phyloP scores from a whole-genome alignment of 192 early-diverging fungal genomes.

The Diversispora epigaea region DNA sequence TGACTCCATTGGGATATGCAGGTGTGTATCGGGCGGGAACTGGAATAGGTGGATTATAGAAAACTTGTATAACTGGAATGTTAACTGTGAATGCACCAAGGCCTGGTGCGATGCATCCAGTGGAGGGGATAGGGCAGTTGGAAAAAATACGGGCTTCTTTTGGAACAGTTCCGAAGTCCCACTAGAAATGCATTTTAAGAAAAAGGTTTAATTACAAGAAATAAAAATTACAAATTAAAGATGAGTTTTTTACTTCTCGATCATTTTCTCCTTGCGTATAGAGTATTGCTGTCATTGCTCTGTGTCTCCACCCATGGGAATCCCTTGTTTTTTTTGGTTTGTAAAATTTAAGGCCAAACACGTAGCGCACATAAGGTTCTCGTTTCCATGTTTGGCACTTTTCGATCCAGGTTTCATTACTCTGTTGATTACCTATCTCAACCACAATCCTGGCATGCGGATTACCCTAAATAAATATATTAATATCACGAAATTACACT shows the following conservation, averaged over 20 bases:
- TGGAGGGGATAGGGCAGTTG: too few species aligned
- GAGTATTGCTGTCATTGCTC: not conserved
- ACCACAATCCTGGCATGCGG: not conserved
- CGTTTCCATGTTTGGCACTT: not conserved
- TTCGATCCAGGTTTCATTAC: not conserved
- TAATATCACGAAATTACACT: not conserved
- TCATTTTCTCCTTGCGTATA: not conserved
- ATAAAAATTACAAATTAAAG: too few species aligned
- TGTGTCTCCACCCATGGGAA: not conserved
- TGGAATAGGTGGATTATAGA: too few species aligned
- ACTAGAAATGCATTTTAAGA: too few species aligned
- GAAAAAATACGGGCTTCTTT: too few species aligned
- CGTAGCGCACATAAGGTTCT: not conserved
- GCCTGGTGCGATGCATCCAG: too few species aligned
- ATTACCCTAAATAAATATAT: not conserved
- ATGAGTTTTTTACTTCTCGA: conserved; percentile 8
- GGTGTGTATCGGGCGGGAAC: too few species aligned
- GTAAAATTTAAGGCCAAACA: not conserved
- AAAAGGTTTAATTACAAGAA: too few species aligned
- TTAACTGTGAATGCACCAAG: too few species aligned
- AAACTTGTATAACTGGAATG: too few species aligned
- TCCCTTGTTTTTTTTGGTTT: not conserved
- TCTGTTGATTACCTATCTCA: conserved; percentile 1
- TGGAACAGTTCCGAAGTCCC: too few species aligned
- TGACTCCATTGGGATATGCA: too few species aligned